These are phyloP conservation scores for Infundibulicybe gibba DNA, from an alignment of 768 basidiomycete species.

Conservation along the genomic window DNA sequence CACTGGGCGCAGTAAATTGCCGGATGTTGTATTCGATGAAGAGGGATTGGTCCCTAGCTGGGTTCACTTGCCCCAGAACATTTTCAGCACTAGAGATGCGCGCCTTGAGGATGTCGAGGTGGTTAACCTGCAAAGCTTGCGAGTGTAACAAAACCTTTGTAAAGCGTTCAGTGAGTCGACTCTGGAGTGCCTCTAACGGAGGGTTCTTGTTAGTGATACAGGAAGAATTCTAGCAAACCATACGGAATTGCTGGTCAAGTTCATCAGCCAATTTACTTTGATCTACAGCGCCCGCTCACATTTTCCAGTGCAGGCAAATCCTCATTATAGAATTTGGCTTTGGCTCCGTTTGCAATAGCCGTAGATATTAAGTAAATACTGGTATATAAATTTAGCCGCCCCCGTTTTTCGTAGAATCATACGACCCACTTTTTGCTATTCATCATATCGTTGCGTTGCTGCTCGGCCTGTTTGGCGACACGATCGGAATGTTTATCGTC, in stretches of 20 bases:
- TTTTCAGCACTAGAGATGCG: slow-evolving; percentile 43
- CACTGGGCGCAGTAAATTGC: slow-evolving; percentile 57
- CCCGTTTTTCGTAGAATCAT: not conserved
- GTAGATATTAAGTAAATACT: slow-evolving; percentile 73
- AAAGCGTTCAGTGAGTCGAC: slow-evolving; percentile 54
- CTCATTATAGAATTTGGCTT: slow-evolving; percentile 67
- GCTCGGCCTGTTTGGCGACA: slow-evolving; percentile 69
- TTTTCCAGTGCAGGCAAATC: slow-evolving; percentile 71
- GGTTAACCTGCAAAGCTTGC: slow-evolving; percentile 53
- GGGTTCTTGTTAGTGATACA: not conserved
- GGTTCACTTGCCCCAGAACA: slow-evolving; percentile 49
- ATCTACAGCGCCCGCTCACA: slow-evolving; percentile 34
- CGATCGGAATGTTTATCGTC: slow-evolving; percentile 79
- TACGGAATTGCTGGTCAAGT: slow-evolving; percentile 62
- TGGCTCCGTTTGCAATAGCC: slow-evolving; percentile 63
- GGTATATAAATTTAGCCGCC: not conserved
- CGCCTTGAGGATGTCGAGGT: slow-evolving; percentile 56
- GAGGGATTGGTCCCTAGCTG: slow-evolving; percentile 60
- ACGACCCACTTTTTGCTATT: slow-evolving; percentile 72
- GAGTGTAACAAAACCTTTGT: slow-evolving; percentile 52
- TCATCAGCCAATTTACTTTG: slow-evolving; percentile 1
- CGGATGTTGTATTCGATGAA: slow-evolving; percentile 72
- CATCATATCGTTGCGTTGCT: slow-evolving; percentile 74
- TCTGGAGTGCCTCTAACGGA: slow-evolving; percentile 65
- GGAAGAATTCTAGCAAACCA: not conserved